phyloP scores from a whole-genome alignment of 371 early-diverging fungal genomes.

The Lichtheimia ramosa region DNA sequence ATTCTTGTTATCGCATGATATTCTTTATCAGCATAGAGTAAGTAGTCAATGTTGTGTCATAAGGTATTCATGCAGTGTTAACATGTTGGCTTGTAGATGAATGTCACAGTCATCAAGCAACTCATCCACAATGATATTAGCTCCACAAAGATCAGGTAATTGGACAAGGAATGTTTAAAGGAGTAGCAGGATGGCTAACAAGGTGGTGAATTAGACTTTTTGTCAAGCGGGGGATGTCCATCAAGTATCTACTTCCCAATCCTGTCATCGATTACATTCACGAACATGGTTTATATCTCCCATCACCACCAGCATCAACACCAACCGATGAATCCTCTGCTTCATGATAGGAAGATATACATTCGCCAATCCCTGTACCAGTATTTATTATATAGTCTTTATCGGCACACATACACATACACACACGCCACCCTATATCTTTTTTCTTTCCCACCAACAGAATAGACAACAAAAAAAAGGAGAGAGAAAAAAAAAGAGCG shows the following conservation, averaged over 20 bases:
- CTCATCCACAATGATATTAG: conserved; percentile 95
- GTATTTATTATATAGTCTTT: no score
- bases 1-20: conserved; percentile 87
- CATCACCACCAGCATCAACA: conserved; percentile 3
- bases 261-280: conserved; percentile 90
- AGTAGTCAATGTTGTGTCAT: conserved; percentile 4
- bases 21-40: conserved; percentile 86
- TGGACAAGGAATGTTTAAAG: background rate
- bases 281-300: conserved; percentile 67
- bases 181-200: no score
- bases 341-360: no score
- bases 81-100: conserved; percentile 54
- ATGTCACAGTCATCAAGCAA: conserved; percentile 91
- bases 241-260: conserved; percentile 93
- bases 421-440: no score
- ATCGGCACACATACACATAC: no score
- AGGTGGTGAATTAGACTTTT: conserved; percentile 65
- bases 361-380: no score
- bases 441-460: no score
- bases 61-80: background rate
- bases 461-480: no score
- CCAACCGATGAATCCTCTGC: background rate
- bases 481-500: no score
- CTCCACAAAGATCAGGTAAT: conserved; percentile 89
- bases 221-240: conserved; percentile 91